A percentile compares a stretch with the other conserved stretches of the same genome.
Evolutionary conservation across 2,329 filamentous ascomycete species (phyloP).

Genomic region (Elsinoe necatrix): DNA sequence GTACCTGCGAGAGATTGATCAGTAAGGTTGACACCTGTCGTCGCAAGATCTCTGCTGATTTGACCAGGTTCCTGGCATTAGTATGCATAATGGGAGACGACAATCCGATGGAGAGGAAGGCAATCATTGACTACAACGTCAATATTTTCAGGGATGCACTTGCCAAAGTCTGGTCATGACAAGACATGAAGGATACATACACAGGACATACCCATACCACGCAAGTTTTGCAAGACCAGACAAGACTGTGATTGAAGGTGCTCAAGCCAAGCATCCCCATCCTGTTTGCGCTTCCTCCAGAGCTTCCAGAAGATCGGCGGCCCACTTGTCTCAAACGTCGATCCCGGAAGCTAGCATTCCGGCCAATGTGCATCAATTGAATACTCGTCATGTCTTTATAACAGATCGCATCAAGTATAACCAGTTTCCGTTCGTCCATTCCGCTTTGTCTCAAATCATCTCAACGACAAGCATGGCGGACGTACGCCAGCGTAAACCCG

Average conservation of each 20-base stretch:
- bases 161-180: conserved; percentile 60
- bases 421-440: not conserved
- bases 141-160: conserved; percentile 72
- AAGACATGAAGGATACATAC: not conserved
- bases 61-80: conserved; percentile 61
- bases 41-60: not conserved
- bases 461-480: conserved; percentile 2
- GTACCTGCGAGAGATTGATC: conserved; percentile 59
- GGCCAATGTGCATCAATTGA: conserved; percentile 2
- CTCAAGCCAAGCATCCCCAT: not conserved
- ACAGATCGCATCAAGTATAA: not conserved
- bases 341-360: conserved; percentile 12
- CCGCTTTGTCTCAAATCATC: too few relatives aligned
- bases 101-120: conserved; percentile 74
- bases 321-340: conserved; percentile 1
- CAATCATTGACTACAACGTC: conserved; percentile 78
- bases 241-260: too few relatives aligned
- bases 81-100: conserved; percentile 80
- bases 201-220: not conserved
- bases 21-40: conserved; percentile 36
- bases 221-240: too few relatives aligned
- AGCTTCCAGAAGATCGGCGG: conserved; percentile 5
- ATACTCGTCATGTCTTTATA: conserved; percentile 5
- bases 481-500: conserved; percentile 6
- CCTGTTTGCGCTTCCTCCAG: not conserved